Evolutionary conservation across 306 rosid genomes (phyloP), one percentile per base, ranked within the genome.

Genomic region (Lathyrus sativus): DNA sequence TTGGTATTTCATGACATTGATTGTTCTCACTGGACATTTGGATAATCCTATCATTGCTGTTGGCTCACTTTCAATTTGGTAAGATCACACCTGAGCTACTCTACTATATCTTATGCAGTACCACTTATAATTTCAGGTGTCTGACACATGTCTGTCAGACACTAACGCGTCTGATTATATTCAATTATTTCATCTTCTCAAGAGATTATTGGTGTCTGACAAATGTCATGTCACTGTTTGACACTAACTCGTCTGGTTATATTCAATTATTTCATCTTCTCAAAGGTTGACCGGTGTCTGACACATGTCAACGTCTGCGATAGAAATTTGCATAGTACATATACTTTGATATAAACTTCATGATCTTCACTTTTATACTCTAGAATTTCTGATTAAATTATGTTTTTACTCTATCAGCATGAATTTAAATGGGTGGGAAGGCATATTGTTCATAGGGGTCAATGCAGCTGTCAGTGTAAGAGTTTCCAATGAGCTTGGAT

Each of bases 51-150:
- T 95, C 7, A 88, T 95, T 73, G 96, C 99, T 9, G 91, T 95
- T 67, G 99, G 99, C 26, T 95, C 99, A 3, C 97, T 95, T 67
- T 90, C 99, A 11, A 95, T 95, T 22, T 90, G 99, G 99, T 95
- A 65, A 85, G 71, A 2, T 17, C 17, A 73, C 55, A 29, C n/a
- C 29, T 33, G 33, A 11, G 13, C 14, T 5, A 6, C 37, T 37
- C 19, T 37, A 44, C 22, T 62, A 15, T 9, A 29, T 33, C 37
- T n/a, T 37, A 15, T 62, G 24, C 2, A 35, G 9, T 35, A 7
- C 7, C 39, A 35, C 39, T 7, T 7, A 29, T 5, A 33, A 33
- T 7, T 7, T 33, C 38, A 1, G 38, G 8, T 33, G 38, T 5
- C 38, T 33, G 38, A 33, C 38, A 33, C 37, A 33, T 33, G 38